Evolutionary conservation across 2,329 filamentous ascomycete species (phyloP).

Genomic region (Pseudocercospora crystallina): DNA sequence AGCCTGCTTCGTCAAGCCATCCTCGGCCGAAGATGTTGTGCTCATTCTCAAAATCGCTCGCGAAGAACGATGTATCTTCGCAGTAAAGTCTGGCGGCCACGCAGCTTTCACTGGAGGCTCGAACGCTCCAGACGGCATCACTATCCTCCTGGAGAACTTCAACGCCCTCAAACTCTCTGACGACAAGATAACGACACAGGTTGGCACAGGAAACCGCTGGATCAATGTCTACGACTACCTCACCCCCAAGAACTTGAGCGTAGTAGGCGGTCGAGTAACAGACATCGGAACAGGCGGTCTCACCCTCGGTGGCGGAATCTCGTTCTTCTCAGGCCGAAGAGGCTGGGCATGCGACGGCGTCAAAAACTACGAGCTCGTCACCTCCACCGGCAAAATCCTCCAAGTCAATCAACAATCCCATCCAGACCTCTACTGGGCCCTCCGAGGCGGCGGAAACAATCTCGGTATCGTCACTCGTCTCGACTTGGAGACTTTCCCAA

Average conservation of each 20-base stretch:
- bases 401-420: conserved; percentile 24
- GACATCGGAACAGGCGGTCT: conserved; percentile 32
- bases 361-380: conserved; percentile 30
- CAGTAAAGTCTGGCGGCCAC: conserved; percentile 32
- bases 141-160: conserved; percentile 24
- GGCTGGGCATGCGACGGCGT: conserved; percentile 35
- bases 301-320: conserved; percentile 32
- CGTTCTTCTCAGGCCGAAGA: conserved; percentile 28
- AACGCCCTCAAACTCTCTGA: conserved; percentile 18
- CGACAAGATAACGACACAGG: conserved; percentile 7
- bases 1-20: conserved; percentile 16
- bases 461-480: conserved; percentile 34
- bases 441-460: conserved; percentile 30
- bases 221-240: conserved; percentile 23
- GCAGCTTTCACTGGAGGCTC: conserved; percentile 21
- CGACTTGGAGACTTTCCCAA: conserved; percentile 23
- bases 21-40: conserved; percentile 8
- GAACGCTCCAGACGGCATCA: conserved; percentile 27
- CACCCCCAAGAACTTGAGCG: conserved; percentile 16
- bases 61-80: conserved; percentile 23
- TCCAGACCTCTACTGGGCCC: conserved; percentile 29
- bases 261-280: conserved; percentile 28
- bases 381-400: conserved; percentile 24
- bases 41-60: conserved; percentile 8
- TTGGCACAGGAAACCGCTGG: conserved; percentile 23